These are phyloP conservation scores for Phytophthora cryptogea DNA, from an alignment of 352 stramenopile species.

Conservation along the genomic window DNA sequence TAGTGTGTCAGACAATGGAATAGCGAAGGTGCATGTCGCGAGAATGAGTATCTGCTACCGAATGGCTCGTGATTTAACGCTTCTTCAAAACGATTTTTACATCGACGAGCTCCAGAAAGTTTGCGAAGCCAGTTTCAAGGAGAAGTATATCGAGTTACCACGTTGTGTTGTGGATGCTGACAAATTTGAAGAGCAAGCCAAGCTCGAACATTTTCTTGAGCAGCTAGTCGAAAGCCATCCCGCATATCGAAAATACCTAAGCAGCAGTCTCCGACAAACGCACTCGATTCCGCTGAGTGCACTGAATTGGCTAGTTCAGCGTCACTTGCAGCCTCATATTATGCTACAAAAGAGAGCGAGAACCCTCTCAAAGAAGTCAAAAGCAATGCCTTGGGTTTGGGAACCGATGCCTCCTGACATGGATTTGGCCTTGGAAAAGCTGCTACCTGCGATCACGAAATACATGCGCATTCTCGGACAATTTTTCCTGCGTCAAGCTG, in stretches of 20 bases:
- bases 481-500: conserved; percentile 42
- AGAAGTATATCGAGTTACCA: conserved; percentile 5
- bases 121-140: conserved; percentile 21
- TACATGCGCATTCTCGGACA: conserved; percentile 45
- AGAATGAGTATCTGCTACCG: conserved; percentile 37
- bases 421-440: conserved; percentile 34
- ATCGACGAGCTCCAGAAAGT: conserved; percentile 45
- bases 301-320: conserved; percentile 24
- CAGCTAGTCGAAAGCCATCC: conserved; percentile 29
- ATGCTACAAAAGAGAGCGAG: conserved; percentile 8
- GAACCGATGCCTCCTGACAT: conserved; percentile 36
- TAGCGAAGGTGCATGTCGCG: neutral
- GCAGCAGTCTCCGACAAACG: neutral
- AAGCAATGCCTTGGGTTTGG: conserved; percentile 26
- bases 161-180: neutral
- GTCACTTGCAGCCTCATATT: conserved; percentile 20
- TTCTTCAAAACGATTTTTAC: conserved; percentile 67
- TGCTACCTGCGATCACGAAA: conserved; percentile 45
- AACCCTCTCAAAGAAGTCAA: conserved; percentile 1
- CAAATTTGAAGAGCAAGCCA: conserved; percentile 17
- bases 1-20: neutral
- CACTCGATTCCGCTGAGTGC: neutral
- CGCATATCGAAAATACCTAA: conserved; percentile 14
- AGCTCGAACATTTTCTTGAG: conserved; percentile 35
- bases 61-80: conserved; percentile 52